A percentile compares a stretch with the other conserved stretches of the same genome.
These are phyloP conservation scores for Ramaria rubella DNA, from an alignment of 768 basidiomycete species.

Conservation along the genomic window DNA sequence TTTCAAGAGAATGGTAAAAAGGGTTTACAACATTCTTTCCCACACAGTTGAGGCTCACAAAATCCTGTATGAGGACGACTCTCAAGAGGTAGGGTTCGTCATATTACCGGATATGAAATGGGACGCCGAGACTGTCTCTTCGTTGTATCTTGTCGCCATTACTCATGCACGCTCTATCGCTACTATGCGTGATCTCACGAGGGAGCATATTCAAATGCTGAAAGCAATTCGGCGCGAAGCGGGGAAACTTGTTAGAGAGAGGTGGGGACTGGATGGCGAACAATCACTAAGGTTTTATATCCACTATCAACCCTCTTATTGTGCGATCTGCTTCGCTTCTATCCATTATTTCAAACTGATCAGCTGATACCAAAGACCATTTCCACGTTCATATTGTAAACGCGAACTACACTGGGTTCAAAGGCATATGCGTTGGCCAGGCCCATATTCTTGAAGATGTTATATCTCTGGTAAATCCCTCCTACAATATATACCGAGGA, in stretches of 20 bases:
- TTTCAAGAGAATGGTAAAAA: conserved; percentile 22
- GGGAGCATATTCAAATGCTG: conserved; percentile 59
- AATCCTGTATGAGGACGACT: conserved; percentile 53
- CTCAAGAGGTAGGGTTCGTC: conserved; percentile 51
- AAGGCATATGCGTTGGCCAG: conserved; percentile 81
- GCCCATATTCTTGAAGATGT: conserved; percentile 91
- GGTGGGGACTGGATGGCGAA: conserved; percentile 53
- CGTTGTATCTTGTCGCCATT: conserved; percentile 84
- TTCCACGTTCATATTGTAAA: conserved; percentile 94
- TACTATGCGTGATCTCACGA: conserved; percentile 70
- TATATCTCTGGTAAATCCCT: conserved; percentile 62
- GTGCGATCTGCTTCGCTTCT: conserved; percentile 39
- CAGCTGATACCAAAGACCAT: conserved; percentile 53
- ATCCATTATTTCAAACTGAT: not conserved
- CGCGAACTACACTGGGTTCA: conserved; percentile 48
- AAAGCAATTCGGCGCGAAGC: conserved; percentile 56
- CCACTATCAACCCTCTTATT: conserved; percentile 96
- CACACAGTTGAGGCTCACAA: conserved; percentile 71
- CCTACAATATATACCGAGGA: not conserved
- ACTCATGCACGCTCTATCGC: conserved; percentile 53
- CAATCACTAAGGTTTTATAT: conserved; percentile 73
- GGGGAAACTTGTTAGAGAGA: conserved; percentile 42
- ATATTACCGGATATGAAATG: conserved; percentile 97
- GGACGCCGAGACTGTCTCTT: conserved; percentile 69
- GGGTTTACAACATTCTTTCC: conserved; percentile 81